phyloP scores from a whole-genome alignment of 2,329 filamentous ascomycete species.

The Ceratocystis ficicola region DNA sequence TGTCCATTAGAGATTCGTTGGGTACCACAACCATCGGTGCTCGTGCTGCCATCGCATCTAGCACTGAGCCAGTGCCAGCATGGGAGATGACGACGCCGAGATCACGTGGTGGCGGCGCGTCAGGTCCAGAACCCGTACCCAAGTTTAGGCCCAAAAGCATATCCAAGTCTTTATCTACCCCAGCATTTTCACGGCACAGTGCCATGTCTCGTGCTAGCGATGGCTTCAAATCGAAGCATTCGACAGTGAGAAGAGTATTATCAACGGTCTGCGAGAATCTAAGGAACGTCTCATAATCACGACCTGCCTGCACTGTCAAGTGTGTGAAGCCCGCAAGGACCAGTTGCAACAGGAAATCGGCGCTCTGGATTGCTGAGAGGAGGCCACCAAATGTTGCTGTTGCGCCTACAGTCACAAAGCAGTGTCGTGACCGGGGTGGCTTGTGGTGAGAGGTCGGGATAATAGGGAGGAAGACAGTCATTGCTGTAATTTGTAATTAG shows the following conservation, averaged over 20 bases:
- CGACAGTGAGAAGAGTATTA: slow-evolving; percentile 26
- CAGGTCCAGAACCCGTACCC: neutral
- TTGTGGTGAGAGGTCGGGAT: slow-evolving; percentile 16
- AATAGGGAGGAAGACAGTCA: slow-evolving; percentile 21
- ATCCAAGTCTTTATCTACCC: neutral
- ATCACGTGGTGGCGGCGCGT: slow-evolving; percentile 33
- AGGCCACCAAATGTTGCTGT: slow-evolving; percentile 72
- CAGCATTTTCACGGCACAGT: slow-evolving; percentile 12
- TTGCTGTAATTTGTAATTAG: slow-evolving; percentile 5
- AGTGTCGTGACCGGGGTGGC: slow-evolving; percentile 30
- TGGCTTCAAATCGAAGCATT: slow-evolving; percentile 25
- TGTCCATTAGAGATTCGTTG: slow-evolving; percentile 68
- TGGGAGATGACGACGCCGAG: slow-evolving; percentile 77
- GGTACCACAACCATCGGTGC: slow-evolving; percentile 80
- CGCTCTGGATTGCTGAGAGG: slow-evolving; percentile 51
- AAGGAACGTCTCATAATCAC: slow-evolving; percentile 47
- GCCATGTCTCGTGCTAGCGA: slow-evolving; percentile 19
- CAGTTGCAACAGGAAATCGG: slow-evolving; percentile 52
- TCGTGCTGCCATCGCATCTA: slow-evolving; percentile 64
- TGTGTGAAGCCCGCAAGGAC: slow-evolving; percentile 50
- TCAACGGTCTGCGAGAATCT: slow-evolving; percentile 12
- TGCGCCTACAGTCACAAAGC: slow-evolving; percentile 84
- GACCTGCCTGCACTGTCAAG: slow-evolving; percentile 70
- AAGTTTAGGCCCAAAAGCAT: neutral
- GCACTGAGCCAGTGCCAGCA: slow-evolving; percentile 80